Evolutionary conservation across 306 rosid genomes (phyloP), one percentile per base, ranked within the genome.

Genomic region (Ziziphus jujuba): DNA sequence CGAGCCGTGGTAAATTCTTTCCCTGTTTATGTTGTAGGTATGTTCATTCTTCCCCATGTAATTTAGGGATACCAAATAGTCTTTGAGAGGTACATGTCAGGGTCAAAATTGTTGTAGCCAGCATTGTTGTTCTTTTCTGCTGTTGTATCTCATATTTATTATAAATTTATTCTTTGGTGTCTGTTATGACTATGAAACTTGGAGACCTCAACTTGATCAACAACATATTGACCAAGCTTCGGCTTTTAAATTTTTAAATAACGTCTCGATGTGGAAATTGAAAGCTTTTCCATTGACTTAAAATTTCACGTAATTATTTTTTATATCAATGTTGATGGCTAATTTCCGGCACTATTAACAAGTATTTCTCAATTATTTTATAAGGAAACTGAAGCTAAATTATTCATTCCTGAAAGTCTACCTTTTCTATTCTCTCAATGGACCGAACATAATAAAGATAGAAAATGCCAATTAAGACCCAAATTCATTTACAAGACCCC

Each of bases 41-140:
- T 78, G 86, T 74, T 64, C 77, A 80, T 82, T 84, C 86, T 82
- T 75, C 69, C 60, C 40, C 61, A 23, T 61, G 58, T 78, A 63
- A 66, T 59, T 71, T 73, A 50, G 52, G 25, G 82, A 68, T 25
- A 72, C 56, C 64, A 35, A 71, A 52, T 2, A 28, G 33, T 56
- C 61, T 59, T 24, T 56, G 71, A 62, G 84, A 69, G 79, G 61
- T 70, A 49, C 68, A 73, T 82, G 69, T 75, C 51, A 40, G 25
- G 28, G 47, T 50, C 22, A 66, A 48, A 70, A 77, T 74, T 76
- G 31, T 80, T 61, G 59, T 54, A 72, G 66, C 53, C 50, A 56
- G 79, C 69, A 59, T 56, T 79, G 28, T 71, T 72, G 51, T 53
- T 57, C 3, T 13, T 75, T 66, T 75, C 21, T 55, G 65, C 59